Conservation (phyloP, 208 protist species). For the Trypanosoma congolense region DNA sequence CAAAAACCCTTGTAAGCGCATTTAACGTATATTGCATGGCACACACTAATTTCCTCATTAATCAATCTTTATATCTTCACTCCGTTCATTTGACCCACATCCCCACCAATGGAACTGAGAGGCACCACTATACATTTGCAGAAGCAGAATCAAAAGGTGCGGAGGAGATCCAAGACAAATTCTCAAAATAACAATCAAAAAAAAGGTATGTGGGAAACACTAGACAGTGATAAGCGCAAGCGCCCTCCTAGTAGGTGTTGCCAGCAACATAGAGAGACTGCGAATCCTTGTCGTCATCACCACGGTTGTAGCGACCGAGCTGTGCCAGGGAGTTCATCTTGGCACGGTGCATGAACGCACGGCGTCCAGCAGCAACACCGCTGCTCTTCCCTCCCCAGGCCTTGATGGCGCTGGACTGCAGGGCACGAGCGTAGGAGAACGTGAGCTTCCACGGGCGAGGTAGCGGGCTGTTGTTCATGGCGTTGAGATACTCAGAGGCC, state of each 20-base stretch:
- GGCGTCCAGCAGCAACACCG: slow-evolving; percentile 33
- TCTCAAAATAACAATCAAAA: no score
- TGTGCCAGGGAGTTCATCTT: slow-evolving; percentile 79
- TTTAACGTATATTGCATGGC: no score
- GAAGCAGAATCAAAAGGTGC: no score
- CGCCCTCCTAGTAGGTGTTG: slow-evolving; percentile 80
- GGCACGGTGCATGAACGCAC: slow-evolving; percentile 75
- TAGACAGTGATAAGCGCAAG: no score
- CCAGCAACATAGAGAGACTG: slow-evolving; percentile 86
- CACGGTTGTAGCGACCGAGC: slow-evolving; percentile 72
- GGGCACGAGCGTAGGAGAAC: slow-evolving; percentile 95
- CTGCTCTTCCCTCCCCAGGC: slow-evolving; percentile 91
- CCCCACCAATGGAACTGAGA: no score
- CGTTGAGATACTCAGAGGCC: slow-evolving; percentile 94
- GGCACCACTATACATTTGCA: no score
- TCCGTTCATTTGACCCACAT: no score
- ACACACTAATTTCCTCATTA: no score
- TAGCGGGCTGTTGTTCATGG: slow-evolving; percentile 82
- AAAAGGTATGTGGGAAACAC: no score
- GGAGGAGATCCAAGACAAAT: no score
- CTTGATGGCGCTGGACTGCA: slow-evolving; percentile 90
- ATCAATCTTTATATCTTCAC: no score
- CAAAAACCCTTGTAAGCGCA: no score
- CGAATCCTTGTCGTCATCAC: slow-evolving; percentile 63
- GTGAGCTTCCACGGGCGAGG: slow-evolving; percentile 86